Conservation (phyloP, 257 asterid species). For the Solanum commersonii region DNA sequence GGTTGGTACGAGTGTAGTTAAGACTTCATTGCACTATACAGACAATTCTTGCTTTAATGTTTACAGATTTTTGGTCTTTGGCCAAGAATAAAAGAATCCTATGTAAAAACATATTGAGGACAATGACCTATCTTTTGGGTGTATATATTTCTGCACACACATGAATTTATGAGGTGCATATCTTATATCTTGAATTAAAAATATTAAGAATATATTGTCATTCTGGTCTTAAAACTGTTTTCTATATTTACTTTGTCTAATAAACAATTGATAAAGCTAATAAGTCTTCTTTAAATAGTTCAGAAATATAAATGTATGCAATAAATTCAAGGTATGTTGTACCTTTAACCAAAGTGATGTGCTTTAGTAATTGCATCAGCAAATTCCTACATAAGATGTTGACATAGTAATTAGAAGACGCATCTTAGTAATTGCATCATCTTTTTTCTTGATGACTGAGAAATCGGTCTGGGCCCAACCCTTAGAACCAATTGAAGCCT, state of each 20-base stretch:
- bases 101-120: neutral
- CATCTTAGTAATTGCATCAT: neutral
- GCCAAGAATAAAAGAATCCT: neutral
- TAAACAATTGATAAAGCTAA: neutral
- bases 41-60: neutral
- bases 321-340: neutral
- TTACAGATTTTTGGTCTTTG: neutral
- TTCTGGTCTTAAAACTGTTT: neutral
- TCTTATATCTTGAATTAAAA: neutral
- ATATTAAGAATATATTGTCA: neutral
- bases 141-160: neutral
- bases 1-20: neutral
- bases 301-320: neutral
- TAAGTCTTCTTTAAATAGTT: neutral
- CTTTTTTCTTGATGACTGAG: neutral
- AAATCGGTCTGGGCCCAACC: neutral
- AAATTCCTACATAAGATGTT: neutral
- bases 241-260: neutral
- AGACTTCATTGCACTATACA: neutral
- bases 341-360: neutral
- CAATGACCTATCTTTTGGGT: neutral
- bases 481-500: neutral
- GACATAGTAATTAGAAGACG: neutral
- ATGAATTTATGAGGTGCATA: neutral
- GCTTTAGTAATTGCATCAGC: neutral